Evolutionary conservation across 1,284 basidiomycete genomes (phyloP).

Genomic region (Lignosus rhinocerotis): DNA sequence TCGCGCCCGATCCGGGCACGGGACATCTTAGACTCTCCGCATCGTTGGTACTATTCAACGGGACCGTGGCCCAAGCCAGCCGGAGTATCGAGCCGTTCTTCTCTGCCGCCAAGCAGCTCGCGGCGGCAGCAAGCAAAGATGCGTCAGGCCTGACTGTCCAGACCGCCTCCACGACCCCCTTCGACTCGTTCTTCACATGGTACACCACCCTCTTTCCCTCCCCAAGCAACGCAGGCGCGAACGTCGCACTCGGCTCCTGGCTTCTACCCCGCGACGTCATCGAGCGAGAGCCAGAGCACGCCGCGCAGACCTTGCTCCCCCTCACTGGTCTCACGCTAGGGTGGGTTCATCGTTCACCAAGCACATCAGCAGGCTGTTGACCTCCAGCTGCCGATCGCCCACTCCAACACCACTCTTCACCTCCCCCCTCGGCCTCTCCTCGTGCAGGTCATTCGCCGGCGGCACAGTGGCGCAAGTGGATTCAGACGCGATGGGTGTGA

Average conservation of each 20-base stretch:
- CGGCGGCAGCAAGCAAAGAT: constrained; percentile 11
- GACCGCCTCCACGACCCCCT: constrained; percentile 9
- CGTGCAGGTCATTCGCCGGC: constrained; percentile 37
- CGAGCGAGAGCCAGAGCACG: constrained; percentile 28
- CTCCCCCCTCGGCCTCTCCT: neutral
- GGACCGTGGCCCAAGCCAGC: constrained; percentile 34
- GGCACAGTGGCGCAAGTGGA: constrained; percentile 39
- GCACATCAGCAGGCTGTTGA: neutral
- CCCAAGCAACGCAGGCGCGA: constrained; percentile 14
- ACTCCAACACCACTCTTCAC: neutral
- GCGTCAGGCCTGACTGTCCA: constrained; percentile 15
- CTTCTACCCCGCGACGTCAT: constrained; percentile 38
- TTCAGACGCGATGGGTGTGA: constrained; percentile 40
- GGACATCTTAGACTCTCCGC: constrained; percentile 17
- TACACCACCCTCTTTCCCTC: constrained; percentile 21
- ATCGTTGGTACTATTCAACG: constrained; percentile 34
- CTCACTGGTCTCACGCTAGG: constrained; percentile 11
- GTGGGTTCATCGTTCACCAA: constrained; percentile 5
- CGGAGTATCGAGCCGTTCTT: constrained; percentile 35
- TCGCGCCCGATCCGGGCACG: constrained; percentile 7
- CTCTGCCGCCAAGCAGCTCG: constrained; percentile 28
- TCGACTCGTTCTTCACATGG: constrained; percentile 33
- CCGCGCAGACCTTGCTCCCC: constrained; percentile 33
- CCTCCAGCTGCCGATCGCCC: neutral
- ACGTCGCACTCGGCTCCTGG: constrained; percentile 36